Evolutionary conservation across 805 yeast genomes (phyloP).

Genomic region (Metschnikowia lunata): DNA sequence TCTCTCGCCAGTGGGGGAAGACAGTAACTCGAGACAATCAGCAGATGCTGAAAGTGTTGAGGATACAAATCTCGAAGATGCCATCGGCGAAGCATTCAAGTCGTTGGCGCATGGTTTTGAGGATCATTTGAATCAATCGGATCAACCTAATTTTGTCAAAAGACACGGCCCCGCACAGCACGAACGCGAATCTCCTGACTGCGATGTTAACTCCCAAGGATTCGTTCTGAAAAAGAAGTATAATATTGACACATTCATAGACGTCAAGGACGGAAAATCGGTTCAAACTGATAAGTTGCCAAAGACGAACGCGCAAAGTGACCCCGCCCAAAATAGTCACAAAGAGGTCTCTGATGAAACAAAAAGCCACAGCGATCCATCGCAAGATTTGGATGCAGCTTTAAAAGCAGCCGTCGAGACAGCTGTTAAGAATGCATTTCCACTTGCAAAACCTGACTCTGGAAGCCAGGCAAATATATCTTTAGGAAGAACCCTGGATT

Average conservation of each 20-base stretch:
- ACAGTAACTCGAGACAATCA: neutral
- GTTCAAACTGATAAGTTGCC: no score
- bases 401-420: constrained; percentile 13
- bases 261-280: no score
- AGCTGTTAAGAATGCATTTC: constrained; percentile 13
- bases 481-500: constrained; percentile 35
- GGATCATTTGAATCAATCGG: no score
- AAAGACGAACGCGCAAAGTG: no score
- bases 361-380: constrained; percentile 8
- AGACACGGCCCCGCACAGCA: no score
- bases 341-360: no score
- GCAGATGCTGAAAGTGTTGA: neutral
- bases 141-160: no score
- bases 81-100: constrained; percentile 10
- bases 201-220: no score
- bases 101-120: constrained; percentile 12
- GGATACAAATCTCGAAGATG: constrained; percentile 9
- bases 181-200: no score
- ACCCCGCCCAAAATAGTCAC: no score
- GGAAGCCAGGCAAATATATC: neutral
- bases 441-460: neutral
- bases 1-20: neutral
- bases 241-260: no score
- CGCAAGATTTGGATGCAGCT: constrained; percentile 9
- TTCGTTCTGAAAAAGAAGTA: no score